A percentile compares a stretch with the other conserved stretches of the same genome.
Evolutionary conservation across 1,284 basidiomycete species (phyloP).

Genomic region (Sanguinoderma infundibulare): DNA sequence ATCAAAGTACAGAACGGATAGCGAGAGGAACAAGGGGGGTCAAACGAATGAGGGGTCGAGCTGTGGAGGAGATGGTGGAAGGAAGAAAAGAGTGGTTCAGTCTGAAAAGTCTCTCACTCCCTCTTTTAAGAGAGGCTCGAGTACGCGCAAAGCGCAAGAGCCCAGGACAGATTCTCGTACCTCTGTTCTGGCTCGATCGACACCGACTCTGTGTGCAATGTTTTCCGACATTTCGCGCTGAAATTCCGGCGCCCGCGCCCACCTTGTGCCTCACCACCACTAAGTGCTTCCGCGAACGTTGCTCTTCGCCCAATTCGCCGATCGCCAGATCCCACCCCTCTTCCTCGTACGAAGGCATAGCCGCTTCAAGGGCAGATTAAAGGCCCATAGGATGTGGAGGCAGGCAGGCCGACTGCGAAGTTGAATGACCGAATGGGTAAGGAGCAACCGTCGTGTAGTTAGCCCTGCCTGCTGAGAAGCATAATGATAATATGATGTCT

Average conservation of each 20-base stretch:
- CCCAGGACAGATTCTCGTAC: conserved; percentile 1
- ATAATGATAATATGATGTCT: no score
- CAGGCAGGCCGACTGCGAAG: no score
- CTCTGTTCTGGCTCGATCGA: conserved; percentile 7
- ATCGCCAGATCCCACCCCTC: not conserved
- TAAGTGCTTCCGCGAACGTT: conserved; percentile 8
- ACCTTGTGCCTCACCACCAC: conserved; percentile 4
- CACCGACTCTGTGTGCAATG: not conserved
- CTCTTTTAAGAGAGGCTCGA: not conserved
- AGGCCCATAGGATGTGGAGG: no score
- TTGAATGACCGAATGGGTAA: not conserved
- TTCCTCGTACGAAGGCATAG: not conserved
- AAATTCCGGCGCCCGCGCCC: not conserved
- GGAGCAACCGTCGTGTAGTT: not conserved
- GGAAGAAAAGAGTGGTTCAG: not conserved
- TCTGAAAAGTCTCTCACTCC: not conserved
- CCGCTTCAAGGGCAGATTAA: no score
- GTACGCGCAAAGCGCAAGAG: not conserved
- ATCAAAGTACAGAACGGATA: not conserved
- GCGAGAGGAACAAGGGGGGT: not conserved
- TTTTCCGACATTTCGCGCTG: not conserved
- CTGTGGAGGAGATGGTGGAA: not conserved
- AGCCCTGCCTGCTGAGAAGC: no score
- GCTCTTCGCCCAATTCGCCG: not conserved
- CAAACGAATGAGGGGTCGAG: not conserved